Base-by-base conservation (phyloP, 192 early-diverging fungal genomes). In the Coemansia sp. region DNA sequence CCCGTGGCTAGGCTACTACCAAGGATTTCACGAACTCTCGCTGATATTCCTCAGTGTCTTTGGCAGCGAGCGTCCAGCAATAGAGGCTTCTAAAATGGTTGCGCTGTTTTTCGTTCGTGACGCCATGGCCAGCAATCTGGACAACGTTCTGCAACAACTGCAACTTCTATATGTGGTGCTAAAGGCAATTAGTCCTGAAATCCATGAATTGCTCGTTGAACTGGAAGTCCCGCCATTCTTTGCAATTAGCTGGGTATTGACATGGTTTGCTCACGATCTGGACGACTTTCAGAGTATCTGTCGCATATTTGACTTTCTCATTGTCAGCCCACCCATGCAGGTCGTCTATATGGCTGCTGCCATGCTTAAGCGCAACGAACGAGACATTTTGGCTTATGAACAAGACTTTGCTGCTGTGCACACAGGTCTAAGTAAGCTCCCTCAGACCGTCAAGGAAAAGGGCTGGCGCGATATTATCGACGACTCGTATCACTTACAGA, bases 261-360 rank as follows among this genome's bases (percentile, higher is more conserved):
- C 92, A n/a, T 93, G 92, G 92, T 90, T 87, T 66, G 87, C 85
- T 29, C 92, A 93, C 66, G 87, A 91, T 63, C 22, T 93, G n/a
- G 73, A 76, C 31, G 74, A 81, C 41, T 81, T 86, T 41, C 55
- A 72, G 34, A 74, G 72, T 16, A 76, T 88, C 11, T 74, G 84
- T 55, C 87, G 90, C 31, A 77, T 92, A 27, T 89, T 88, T 66
- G 90, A 92, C 68, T 76, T 90, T 27, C 84, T 91, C 5, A 70
- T 92, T 1, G 83, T 88, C 18, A 87, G 85, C 62, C 78, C 80
- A 34, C 87, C 90, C 1, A 71, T 89, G 62, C 89, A 91, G 81
- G 85, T 86, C 2, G 68, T 90, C 18, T 90, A 90, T 64, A 76
- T 90, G 69, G 85, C 87, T 2, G 86, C 87, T 10, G 88, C 88